Evolutionary conservation across 2,329 filamentous ascomycete species (phyloP).

Genomic region (Aspergillus neoniger): DNA sequence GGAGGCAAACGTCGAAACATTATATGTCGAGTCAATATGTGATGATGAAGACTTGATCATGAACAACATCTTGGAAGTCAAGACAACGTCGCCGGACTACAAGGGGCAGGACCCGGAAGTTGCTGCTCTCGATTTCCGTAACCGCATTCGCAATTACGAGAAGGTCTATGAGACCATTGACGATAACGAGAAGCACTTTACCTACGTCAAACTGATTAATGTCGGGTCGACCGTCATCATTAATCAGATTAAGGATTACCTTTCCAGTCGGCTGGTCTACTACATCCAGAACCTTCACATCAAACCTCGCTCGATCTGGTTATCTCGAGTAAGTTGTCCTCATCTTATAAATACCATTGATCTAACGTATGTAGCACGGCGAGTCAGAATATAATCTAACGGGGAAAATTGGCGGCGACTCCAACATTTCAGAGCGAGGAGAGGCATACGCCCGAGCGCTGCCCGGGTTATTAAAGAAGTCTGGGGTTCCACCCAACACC

Average conservation of each 20-base stretch:
- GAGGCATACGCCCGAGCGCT: constrained; percentile 83
- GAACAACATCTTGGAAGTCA: constrained; percentile 97
- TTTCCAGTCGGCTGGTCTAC: constrained; percentile 95
- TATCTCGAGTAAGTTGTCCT: constrained; percentile 73
- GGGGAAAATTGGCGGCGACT: constrained; percentile 91
- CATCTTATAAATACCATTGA: not conserved
- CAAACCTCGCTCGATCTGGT: constrained; percentile 92
- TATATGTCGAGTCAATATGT: constrained; percentile 97
- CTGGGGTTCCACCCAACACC: constrained; percentile 70
- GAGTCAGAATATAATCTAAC: constrained; percentile 90
- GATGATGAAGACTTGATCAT: constrained; percentile 96
- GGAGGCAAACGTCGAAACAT: constrained; percentile 76
- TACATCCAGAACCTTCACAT: constrained; percentile 99
- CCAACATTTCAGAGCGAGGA: constrained; percentile 80
- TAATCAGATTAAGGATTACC: constrained; percentile 94
- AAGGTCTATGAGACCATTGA: constrained; percentile 95
- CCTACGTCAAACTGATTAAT: constrained; percentile 96
- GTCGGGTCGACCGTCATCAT: constrained; percentile 96
- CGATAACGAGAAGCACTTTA: constrained; percentile 81
- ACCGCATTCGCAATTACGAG: constrained; percentile 95
- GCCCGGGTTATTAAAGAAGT: constrained; percentile 79
- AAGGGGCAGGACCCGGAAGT: constrained; percentile 88
- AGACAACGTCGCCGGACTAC: constrained; percentile 95
- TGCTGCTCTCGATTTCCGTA: constrained; percentile 87
- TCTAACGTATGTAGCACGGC: constrained; percentile 67